Conservation (phyloP, 2,329 filamentous ascomycete species). For the Claviceps pazoutovae region DNA sequence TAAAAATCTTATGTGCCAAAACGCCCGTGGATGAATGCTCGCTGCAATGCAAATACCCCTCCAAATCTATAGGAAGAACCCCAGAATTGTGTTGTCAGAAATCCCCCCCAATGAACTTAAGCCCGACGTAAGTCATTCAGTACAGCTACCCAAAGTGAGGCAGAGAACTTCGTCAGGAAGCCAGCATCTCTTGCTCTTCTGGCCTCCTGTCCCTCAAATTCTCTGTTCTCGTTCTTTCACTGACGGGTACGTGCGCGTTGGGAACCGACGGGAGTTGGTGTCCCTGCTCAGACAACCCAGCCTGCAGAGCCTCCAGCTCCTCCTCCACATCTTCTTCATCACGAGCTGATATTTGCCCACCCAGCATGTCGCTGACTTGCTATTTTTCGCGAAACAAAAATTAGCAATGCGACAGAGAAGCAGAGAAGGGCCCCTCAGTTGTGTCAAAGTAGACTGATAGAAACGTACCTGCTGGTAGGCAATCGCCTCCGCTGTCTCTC, state of each 20-base stretch:
- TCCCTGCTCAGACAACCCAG: conserved; percentile 17
- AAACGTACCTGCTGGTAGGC: conserved; percentile 69
- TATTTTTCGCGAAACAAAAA: conserved; percentile 20
- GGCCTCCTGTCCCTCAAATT: background rate
- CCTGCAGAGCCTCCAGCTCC: conserved; percentile 70
- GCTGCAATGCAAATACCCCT: conserved; percentile 5
- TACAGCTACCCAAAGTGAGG: background rate
- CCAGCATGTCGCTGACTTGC: conserved; percentile 88
- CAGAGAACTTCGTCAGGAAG: conserved; percentile 12
- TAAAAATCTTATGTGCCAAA: conserved; percentile 6
- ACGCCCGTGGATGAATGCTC: conserved; percentile 12
- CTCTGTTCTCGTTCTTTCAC: background rate
- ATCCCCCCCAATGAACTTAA: background rate
- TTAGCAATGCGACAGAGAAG: background rate
- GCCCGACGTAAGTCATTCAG: background rate
- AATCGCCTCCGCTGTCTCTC: conserved; percentile 76
- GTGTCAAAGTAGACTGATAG: background rate
- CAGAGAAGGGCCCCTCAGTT: background rate
- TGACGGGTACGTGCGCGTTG: conserved; percentile 18
- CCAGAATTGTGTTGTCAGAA: background rate
- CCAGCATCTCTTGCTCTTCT: conserved; percentile 27
- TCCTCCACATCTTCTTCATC: conserved; percentile 98
- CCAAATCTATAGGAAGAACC: conserved; percentile 2
- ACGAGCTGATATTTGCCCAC: conserved; percentile 75
- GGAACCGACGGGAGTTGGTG: conserved; percentile 19